These are phyloP conservation scores for Fusarium austroafricanum DNA, from an alignment of 2,329 filamentous ascomycete species.

Conservation along the genomic window DNA sequence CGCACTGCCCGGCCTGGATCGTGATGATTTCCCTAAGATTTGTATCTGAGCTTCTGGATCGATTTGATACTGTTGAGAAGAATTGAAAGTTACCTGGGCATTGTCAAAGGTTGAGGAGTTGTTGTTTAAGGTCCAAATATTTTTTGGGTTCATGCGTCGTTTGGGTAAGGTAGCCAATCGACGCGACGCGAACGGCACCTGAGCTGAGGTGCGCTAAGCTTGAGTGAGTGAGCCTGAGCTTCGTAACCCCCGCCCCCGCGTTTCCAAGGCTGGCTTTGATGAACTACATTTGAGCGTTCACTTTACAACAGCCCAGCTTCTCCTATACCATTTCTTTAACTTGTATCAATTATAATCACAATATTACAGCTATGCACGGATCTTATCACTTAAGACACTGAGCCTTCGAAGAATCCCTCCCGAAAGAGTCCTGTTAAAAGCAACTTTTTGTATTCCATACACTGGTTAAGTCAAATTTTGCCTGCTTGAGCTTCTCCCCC, in stretches of 20 bases:
- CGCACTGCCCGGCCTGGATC: slow-evolving; percentile 98
- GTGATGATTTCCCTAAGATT: slow-evolving; percentile 93
- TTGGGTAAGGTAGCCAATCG: slow-evolving; percentile 16
- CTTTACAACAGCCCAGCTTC: neutral
- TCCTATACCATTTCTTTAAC: neutral
- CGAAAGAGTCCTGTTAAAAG: slow-evolving; percentile 14
- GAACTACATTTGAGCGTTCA: neutral
- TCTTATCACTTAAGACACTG: slow-evolving; percentile 9
- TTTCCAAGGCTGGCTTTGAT: neutral
- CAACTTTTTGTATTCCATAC: slow-evolving; percentile 43
- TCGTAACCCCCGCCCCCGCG: slow-evolving; percentile 36
- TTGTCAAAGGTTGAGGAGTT: slow-evolving; percentile 27
- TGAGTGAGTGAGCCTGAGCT: slow-evolving; percentile 12
- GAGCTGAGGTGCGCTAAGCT: no score
- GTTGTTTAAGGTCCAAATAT: slow-evolving; percentile 30
- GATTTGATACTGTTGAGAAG: neutral
- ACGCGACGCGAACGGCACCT: slow-evolving; percentile 40
- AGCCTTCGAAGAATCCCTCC: neutral
- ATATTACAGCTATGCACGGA: neutral
- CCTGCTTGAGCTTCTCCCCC: slow-evolving; percentile 23
- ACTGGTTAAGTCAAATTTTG: slow-evolving; percentile 42
- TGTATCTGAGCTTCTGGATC: slow-evolving; percentile 8
- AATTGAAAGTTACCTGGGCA: slow-evolving; percentile 42
- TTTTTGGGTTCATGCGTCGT: slow-evolving; percentile 7
- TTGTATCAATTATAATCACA: neutral